phyloP scores from a whole-genome alignment of 495 filamentous ascomycete species.

The Amorphotheca resinae region DNA sequence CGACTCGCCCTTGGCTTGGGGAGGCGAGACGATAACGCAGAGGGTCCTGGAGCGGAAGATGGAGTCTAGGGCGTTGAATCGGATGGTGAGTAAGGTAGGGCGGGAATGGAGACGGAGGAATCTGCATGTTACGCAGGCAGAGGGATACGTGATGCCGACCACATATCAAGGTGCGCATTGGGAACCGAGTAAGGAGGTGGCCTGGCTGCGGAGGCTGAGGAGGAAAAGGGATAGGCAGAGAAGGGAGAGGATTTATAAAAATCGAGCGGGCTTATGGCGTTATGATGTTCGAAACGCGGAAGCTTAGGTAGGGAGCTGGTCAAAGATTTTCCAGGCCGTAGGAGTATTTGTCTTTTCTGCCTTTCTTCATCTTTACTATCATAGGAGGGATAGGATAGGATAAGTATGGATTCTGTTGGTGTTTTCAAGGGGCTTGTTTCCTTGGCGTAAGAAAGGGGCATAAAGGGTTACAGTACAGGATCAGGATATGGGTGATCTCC shows the following conservation, averaged over 20 bases:
- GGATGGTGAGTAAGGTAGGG: background rate
- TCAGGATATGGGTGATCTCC: no score
- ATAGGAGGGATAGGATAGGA: no score
- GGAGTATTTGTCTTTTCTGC: no score
- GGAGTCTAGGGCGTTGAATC: background rate
- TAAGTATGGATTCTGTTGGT: no score
- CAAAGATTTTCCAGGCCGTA: no score
- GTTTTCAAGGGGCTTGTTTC: no score
- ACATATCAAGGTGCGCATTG: background rate
- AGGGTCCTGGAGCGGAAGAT: background rate
- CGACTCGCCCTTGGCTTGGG: constrained; percentile 18
- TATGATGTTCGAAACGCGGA: no score
- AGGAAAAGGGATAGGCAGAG: background rate
- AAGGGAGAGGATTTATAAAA: background rate
- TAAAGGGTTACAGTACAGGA: no score
- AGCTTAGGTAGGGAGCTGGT: no score
- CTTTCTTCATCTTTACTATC: no score
- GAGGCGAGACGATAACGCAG: background rate
- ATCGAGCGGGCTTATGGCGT: background rate
- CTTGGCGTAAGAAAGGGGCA: no score
- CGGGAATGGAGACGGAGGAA: background rate
- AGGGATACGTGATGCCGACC: background rate
- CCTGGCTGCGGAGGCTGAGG: background rate
- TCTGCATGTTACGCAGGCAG: background rate
- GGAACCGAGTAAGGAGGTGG: background rate